Percentiles rank a stretch among this genome's conserved stretches.
These are phyloP conservation scores for Agapanthus africanus DNA, from an alignment of 106 monocot species.

Conservation along the genomic window DNA sequence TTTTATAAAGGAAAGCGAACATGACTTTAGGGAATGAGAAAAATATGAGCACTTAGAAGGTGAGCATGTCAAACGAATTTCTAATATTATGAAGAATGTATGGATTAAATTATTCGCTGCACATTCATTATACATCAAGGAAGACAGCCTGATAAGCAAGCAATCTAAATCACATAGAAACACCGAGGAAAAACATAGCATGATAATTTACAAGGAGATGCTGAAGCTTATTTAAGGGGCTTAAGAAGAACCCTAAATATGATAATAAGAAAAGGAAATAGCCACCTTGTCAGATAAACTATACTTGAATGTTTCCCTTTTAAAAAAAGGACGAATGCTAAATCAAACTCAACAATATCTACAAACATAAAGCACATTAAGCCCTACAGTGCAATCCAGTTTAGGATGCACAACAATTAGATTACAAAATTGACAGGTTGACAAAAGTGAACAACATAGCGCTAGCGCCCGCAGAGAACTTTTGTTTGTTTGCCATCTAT, in stretches of 20 bases:
- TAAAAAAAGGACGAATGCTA: background rate
- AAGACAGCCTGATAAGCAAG: background rate
- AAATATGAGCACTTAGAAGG: background rate
- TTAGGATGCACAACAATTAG: too few relatives aligned
- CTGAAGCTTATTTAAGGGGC: background rate
- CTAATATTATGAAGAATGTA: background rate
- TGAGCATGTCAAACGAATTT: background rate
- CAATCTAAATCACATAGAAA: background rate
- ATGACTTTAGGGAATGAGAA: too few relatives aligned
- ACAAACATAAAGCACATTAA: too few relatives aligned
- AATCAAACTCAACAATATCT: background rate
- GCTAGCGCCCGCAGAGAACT: too few relatives aligned
- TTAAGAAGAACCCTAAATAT: background rate
- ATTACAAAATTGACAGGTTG: too few relatives aligned
- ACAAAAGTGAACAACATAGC: too few relatives aligned
- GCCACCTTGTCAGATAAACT: background rate
- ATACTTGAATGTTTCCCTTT: background rate
- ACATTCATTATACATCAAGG: background rate
- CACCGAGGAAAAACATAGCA: background rate
- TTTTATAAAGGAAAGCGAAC: too few relatives aligned
- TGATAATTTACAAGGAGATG: background rate
- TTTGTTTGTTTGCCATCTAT: too few relatives aligned
- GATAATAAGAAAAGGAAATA: background rate
- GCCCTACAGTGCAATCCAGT: too few relatives aligned
- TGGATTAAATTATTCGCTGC: background rate